phyloP scores from a whole-genome alignment of 1,284 basidiomycete species.

The Ceratobasidium sp. region DNA sequence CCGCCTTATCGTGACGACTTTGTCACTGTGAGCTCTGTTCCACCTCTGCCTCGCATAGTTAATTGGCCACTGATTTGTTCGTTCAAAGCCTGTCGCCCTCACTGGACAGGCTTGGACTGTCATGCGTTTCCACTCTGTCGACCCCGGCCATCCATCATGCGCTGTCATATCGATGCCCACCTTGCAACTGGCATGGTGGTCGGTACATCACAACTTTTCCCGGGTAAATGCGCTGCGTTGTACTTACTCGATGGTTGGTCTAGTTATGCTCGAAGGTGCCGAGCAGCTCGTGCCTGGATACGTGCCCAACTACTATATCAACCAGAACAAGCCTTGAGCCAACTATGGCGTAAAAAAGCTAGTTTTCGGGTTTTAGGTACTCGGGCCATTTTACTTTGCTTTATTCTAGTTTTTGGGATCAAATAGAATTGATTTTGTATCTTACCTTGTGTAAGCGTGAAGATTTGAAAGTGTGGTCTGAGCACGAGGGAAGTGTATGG shows the following conservation, averaged over 20 bases:
- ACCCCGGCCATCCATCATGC: constrained; percentile 35
- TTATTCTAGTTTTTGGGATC: too few relatives aligned
- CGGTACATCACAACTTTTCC: neutral
- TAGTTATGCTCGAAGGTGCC: constrained; percentile 15
- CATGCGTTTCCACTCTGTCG: constrained; percentile 30
- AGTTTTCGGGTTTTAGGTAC: too few relatives aligned
- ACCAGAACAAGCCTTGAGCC: constrained; percentile 31
- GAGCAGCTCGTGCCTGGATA: constrained; percentile 27
- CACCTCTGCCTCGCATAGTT: neutral
- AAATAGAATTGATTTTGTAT: too few relatives aligned
- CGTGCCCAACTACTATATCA: constrained; percentile 27
- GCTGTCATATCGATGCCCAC: too few relatives aligned
- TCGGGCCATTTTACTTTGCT: too few relatives aligned
- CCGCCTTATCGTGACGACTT: constrained; percentile 34
- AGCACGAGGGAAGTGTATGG: too few relatives aligned
- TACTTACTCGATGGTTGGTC: neutral
- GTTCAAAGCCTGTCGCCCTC: constrained; percentile 5
- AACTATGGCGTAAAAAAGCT: neutral
- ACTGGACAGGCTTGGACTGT: constrained; percentile 34
- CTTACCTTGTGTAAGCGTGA: too few relatives aligned
- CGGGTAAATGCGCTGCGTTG: neutral
- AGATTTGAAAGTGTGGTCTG: too few relatives aligned
- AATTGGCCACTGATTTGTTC: neutral
- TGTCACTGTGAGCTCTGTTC: constrained; percentile 29
- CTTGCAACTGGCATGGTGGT: constrained; percentile 35